These are phyloP conservation scores for Casaregolazyma suthepensis DNA, from an alignment of 1,139 yeast species.

Conservation along the genomic window DNA sequence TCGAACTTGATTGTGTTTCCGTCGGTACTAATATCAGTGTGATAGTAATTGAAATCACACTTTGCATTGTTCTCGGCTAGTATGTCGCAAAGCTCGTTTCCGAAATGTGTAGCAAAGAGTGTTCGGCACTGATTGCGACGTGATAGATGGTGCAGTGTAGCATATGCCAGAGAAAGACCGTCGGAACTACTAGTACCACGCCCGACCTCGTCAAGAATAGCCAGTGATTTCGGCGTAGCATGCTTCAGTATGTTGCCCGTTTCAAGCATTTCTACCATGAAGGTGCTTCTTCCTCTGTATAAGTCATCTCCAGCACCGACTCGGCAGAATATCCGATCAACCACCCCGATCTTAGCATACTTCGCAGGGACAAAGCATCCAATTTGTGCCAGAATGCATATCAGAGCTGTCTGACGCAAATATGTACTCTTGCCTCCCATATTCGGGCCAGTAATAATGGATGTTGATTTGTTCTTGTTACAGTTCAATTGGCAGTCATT, in stretches of 20 bases:
- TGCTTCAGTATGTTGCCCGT: conserved; percentile 71
- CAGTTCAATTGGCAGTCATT: conserved; percentile 51
- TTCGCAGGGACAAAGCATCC: conserved; percentile 86
- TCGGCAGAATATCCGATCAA: conserved; percentile 81
- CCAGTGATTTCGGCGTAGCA: conserved; percentile 72
- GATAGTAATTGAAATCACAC: conserved; percentile 4
- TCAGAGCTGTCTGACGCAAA: conserved; percentile 79
- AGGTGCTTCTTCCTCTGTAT: conserved; percentile 80
- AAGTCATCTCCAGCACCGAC: conserved; percentile 87
- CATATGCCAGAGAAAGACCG: conserved; percentile 87
- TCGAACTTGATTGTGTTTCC: conserved; percentile 41
- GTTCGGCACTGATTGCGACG: conserved; percentile 61
- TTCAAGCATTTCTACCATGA: conserved; percentile 98
- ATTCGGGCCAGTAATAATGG: conserved; percentile 92
- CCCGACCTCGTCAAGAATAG: conserved; percentile 93
- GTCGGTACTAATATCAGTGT: conserved; percentile 15
- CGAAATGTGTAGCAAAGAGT: conserved; percentile 92
- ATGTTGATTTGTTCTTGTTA: conserved; percentile 33
- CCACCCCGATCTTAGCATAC: conserved; percentile 65
- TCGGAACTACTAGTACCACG: conserved; percentile 89
- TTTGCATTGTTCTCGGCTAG: conserved; percentile 26
- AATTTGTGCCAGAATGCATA: conserved; percentile 81
- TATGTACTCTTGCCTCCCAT: conserved; percentile 98
- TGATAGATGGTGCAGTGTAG: conserved; percentile 58
- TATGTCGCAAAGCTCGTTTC: conserved; percentile 51